Percentiles rank a stretch among this genome's conserved stretches.
These are phyloP conservation scores for Fusarium albidum DNA, from an alignment of 2,329 filamentous ascomycete species.

Conservation along the genomic window DNA sequence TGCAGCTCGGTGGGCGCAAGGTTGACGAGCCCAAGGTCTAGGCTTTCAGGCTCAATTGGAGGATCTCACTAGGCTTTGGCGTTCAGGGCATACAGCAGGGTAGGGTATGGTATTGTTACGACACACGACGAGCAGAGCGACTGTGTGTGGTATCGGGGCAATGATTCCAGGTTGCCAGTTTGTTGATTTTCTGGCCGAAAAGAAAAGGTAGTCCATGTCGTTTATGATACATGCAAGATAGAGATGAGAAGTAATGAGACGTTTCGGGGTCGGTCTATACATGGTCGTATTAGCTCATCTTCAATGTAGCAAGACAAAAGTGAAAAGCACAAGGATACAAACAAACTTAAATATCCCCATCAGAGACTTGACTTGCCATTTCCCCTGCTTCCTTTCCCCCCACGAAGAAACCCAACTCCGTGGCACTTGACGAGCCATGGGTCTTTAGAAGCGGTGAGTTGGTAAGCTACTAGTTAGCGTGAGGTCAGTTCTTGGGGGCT, in stretches of 20 bases:
- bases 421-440: neutral
- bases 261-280: too few relatives aligned
- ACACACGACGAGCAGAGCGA: neutral
- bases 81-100: conserved; percentile 27
- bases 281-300: too few relatives aligned
- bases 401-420: neutral
- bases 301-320: too few relatives aligned
- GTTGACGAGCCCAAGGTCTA: conserved; percentile 36
- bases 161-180: neutral
- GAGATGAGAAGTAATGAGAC: too few relatives aligned
- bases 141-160: neutral
- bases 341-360: too few relatives aligned
- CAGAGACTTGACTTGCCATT: neutral
- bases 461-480: too few relatives aligned
- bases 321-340: too few relatives aligned
- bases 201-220: too few relatives aligned
- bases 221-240: too few relatives aligned
- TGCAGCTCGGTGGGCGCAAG: conserved; percentile 54
- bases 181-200: too few relatives aligned
- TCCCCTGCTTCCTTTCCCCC: neutral
- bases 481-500: neutral
- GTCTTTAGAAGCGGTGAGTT: too few relatives aligned
- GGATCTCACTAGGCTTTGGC: conserved; percentile 22
- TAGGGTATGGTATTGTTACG: neutral
- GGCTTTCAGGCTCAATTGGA: neutral